A percentile compares a stretch with the other conserved stretches of the same genome.
Conservation (phyloP, 2,329 filamentous ascomycete species). For the Colletotrichum siamense region DNA sequence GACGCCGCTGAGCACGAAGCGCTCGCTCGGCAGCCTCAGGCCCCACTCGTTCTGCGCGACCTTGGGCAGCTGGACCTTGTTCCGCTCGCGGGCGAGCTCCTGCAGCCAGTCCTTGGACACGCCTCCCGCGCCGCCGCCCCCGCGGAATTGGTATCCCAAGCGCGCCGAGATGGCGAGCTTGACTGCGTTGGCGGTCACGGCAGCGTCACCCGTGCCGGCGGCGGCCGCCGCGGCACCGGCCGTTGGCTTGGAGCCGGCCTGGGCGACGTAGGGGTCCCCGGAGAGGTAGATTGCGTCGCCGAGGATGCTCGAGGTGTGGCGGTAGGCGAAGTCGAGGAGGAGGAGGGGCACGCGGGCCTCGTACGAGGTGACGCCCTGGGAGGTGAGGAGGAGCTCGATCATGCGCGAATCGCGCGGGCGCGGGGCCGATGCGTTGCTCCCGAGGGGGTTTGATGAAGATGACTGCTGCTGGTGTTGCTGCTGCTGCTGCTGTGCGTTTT, state of each 20-base stretch:
- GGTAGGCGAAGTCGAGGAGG: conserved; percentile 86
- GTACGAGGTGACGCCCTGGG: conserved; percentile 80
- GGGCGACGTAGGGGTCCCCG: conserved; percentile 69
- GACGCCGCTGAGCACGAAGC: conserved; percentile 70
- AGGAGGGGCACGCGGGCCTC: conserved; percentile 83
- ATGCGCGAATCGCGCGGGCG: conserved; percentile 81
- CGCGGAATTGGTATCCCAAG: conserved; percentile 72
- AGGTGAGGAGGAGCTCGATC: conserved; percentile 79
- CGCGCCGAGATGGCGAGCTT: conserved; percentile 75
- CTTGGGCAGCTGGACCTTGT: conserved; percentile 69
- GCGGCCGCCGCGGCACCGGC: conserved; percentile 55
- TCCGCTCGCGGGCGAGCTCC: conserved; percentile 75
- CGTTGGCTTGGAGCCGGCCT: conserved; percentile 59
- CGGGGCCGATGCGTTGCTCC: conserved; percentile 46
- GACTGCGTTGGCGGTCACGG: conserved; percentile 70
- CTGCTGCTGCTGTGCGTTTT: neutral
- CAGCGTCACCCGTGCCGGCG: conserved; percentile 52
- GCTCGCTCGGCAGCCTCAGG: conserved; percentile 68
- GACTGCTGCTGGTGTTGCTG: neutral
- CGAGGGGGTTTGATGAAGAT: conserved; percentile 18
- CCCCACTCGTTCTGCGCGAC: conserved; percentile 72
- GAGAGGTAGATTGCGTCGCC: conserved; percentile 73
- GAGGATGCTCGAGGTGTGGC: conserved; percentile 76
- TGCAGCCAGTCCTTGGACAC: conserved; percentile 78
- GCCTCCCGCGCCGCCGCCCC: conserved; percentile 57